Conservation (phyloP, 805 yeast species). For the Ogataea allantospora region DNA sequence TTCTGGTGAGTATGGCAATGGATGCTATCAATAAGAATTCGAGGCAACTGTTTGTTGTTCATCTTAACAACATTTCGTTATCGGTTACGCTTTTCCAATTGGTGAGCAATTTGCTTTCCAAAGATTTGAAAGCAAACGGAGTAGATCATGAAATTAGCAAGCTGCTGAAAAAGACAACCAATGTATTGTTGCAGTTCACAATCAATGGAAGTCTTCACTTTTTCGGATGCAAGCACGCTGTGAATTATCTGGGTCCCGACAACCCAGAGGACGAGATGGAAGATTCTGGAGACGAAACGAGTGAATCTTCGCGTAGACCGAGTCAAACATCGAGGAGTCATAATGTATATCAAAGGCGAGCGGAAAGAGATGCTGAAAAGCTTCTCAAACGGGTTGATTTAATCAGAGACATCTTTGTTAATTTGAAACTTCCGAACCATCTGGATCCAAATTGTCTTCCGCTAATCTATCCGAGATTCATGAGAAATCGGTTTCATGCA, state of each 20-base stretch:
- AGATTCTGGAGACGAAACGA: constrained; percentile 3
- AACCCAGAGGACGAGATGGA: constrained; percentile 17
- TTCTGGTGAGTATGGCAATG: constrained; percentile 45
- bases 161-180: constrained; percentile 50
- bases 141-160: constrained; percentile 47
- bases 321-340: constrained; percentile 9
- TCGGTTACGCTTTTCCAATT: constrained; percentile 52
- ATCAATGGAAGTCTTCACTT: constrained; percentile 65
- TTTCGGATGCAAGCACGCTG: constrained; percentile 30
- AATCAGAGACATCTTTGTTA: constrained; percentile 17
- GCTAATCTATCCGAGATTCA: constrained; percentile 66
- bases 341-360: constrained; percentile 22
- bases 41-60: constrained; percentile 50
- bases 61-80: constrained; percentile 53
- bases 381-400: constrained; percentile 20
- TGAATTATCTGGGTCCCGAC: constrained; percentile 24
- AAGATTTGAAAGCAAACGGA: constrained; percentile 47
- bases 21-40: constrained; percentile 52
- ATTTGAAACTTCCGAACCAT: constrained; percentile 15
- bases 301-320: constrained; percentile 4
- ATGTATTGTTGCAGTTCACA: constrained; percentile 59
- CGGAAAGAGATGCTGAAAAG: constrained; percentile 24
- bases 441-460: constrained; percentile 42
- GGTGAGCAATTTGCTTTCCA: constrained; percentile 52
- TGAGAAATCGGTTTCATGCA: constrained; percentile 65